Evolutionary conservation across 2,329 filamentous ascomycete genomes (phyloP).

Genomic region (Plenodomus biglobosus): DNA sequence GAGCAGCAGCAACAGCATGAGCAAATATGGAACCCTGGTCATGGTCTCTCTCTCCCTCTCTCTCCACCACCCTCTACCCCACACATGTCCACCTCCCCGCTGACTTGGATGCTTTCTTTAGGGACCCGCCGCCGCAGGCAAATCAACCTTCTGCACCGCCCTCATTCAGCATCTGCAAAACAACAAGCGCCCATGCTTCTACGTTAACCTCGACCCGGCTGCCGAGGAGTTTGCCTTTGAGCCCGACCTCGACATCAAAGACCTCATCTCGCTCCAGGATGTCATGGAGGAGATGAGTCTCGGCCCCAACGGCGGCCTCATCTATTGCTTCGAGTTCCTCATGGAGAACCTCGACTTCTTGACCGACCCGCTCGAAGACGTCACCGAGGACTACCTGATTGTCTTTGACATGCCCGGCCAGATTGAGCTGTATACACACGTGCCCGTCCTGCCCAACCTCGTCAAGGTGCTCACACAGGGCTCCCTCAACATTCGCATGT

Average conservation of each 20-base stretch:
- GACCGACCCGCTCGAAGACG: conserved; percentile 76
- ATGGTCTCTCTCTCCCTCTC: conserved; percentile 58
- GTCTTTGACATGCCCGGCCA: conserved; percentile 99
- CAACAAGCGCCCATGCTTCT: conserved; percentile 91
- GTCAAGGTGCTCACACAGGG: conserved; percentile 81
- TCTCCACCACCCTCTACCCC: too few species aligned
- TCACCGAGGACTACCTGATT: conserved; percentile 94
- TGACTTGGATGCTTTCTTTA: conserved; percentile 12
- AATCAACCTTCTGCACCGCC: conserved; percentile 93
- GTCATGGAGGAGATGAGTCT: conserved; percentile 94
- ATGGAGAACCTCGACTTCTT: conserved; percentile 93
- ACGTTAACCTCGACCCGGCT: conserved; percentile 96
- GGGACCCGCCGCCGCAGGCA: conserved; percentile 92
- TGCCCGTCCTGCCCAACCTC: conserved; percentile 84
- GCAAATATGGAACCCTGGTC: conserved; percentile 90
- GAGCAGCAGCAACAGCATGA: conserved; percentile 71
- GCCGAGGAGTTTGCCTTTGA: conserved; percentile 90
- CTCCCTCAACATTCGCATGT: conserved; percentile 84
- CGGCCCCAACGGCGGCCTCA: conserved; percentile 87
- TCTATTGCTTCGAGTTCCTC: conserved; percentile 96
- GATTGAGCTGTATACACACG: conserved; percentile 97
- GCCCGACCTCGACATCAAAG: conserved; percentile 92
- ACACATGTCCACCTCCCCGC: not conserved
- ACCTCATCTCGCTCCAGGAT: conserved; percentile 89
- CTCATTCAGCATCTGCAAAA: conserved; percentile 91